Conservation (phyloP, 192 early-diverging fungal species). For the Thamnidium elegans region DNA sequence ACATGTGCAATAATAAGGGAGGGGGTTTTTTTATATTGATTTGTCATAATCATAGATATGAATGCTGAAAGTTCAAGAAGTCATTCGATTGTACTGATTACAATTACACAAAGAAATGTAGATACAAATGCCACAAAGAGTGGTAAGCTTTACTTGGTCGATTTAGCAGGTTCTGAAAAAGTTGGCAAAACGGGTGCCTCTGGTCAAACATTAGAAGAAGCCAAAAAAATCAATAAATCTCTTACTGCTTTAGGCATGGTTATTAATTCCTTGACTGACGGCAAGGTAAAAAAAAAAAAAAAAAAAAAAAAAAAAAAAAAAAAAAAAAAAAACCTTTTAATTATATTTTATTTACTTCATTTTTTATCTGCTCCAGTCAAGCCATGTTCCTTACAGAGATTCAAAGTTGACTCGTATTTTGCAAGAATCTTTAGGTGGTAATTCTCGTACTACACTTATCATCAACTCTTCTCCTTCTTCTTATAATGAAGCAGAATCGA, state of each 20-base stretch:
- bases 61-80: conserved; percentile 97
- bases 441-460: conserved; percentile 97
- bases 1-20: not conserved
- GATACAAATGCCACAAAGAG: conserved; percentile 80
- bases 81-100: conserved; percentile 97
- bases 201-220: conserved; percentile 98
- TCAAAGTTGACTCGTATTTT: conserved; percentile 98
- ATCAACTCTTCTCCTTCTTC: conserved; percentile 97
- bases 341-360: too few species aligned
- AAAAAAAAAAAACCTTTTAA: not conserved
- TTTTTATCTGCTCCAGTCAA: conserved; percentile 53
- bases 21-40: too few species aligned
- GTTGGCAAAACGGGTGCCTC: conserved; percentile 96
- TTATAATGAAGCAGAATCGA: conserved; percentile 95
- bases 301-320: not conserved
- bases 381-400: conserved; percentile 97
- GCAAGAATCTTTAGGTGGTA: conserved; percentile 98
- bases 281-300: conserved; percentile 62
- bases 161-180: conserved; percentile 99
- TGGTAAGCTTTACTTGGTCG: conserved; percentile 91
- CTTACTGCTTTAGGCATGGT: conserved; percentile 98
- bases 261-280: conserved; percentile 97
- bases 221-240: conserved; percentile 99
- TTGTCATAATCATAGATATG: conserved; percentile 66
- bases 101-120: conserved; percentile 92